A percentile compares a stretch with the other conserved stretches of the same genome.
These are phyloP conservation scores for Cutaneotrichosporon sp. DNA, from an alignment of 1,284 basidiomycete genomes.

Conservation along the genomic window DNA sequence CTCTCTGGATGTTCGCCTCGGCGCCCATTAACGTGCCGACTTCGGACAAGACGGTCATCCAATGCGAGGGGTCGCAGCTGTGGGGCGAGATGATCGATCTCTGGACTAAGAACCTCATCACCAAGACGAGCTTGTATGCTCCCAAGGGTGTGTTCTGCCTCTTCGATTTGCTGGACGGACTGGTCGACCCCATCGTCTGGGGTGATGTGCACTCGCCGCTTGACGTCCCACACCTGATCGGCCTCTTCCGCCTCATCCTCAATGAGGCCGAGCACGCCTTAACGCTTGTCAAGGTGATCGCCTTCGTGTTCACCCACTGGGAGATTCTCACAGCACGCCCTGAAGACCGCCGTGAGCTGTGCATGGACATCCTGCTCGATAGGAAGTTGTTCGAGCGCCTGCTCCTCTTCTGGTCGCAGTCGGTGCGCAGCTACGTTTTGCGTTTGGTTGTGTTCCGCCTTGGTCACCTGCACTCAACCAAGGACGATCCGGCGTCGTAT, in stretches of 20 bases:
- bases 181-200: conserved; percentile 40
- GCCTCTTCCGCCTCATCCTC: conserved; percentile 49
- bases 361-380: conserved; percentile 49
- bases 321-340: conserved; percentile 50
- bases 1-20: conserved; percentile 49
- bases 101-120: conserved; percentile 50
- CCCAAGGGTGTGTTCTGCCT: conserved; percentile 52
- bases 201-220: conserved; percentile 36
- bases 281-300: conserved; percentile 51
- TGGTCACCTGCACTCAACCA: conserved; percentile 49
- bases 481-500: conserved; percentile 36
- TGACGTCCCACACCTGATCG: conserved; percentile 50
- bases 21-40: conserved; percentile 35
- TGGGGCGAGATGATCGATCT: conserved; percentile 51
- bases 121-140: conserved; percentile 52
- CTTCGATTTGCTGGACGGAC: conserved; percentile 48
- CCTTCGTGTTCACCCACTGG: conserved; percentile 53
- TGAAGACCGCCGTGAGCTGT: conserved; percentile 49
- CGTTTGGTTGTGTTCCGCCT: conserved; percentile 53
- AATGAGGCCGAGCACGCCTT: conserved; percentile 53
- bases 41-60: conserved; percentile 29
- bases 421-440: conserved; percentile 50
- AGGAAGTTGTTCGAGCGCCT: conserved; percentile 50
- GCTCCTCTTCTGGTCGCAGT: conserved; percentile 52
- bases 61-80: conserved; percentile 45